These are phyloP conservation scores for Rhizopogon vulgaris DNA, from an alignment of 768 basidiomycete genomes.

Conservation along the genomic window DNA sequence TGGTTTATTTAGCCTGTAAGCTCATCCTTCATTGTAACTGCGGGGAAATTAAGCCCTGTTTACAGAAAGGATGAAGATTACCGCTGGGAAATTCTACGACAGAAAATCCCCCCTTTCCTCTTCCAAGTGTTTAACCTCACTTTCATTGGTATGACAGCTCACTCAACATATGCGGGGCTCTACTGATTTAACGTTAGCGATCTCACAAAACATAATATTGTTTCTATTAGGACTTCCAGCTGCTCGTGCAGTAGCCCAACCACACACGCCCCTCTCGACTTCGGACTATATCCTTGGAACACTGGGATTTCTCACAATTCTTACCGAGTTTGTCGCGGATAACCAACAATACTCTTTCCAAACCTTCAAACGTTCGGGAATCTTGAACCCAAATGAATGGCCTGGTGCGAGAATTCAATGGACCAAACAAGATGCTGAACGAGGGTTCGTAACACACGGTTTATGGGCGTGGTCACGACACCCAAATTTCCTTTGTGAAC, in stretches of 20 bases:
- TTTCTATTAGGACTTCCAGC: slow-evolving; percentile 62
- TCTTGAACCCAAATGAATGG: slow-evolving; percentile 45
- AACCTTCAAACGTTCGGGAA: slow-evolving; percentile 57
- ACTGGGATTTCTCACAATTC: slow-evolving; percentile 53
- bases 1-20: slow-evolving; percentile 71
- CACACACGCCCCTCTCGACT: slow-evolving; percentile 42
- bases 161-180: neutral
- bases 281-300: slow-evolving; percentile 61
- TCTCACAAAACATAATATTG: slow-evolving; percentile 77
- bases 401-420: slow-evolving; percentile 58
- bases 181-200: slow-evolving; percentile 34
- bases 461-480: slow-evolving; percentile 86
- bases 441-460: slow-evolving; percentile 83
- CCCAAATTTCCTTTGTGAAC: slow-evolving; percentile 91
- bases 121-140: slow-evolving; percentile 57
- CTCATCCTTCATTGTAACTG: neutral
- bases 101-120: slow-evolving; percentile 43
- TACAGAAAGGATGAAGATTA: slow-evolving; percentile 82
- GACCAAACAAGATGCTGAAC: slow-evolving; percentile 58
- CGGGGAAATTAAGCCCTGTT: neutral
- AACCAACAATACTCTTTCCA: slow-evolving; percentile 89
- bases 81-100: slow-evolving; percentile 78
- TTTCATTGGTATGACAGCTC: slow-evolving; percentile 54
- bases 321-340: slow-evolving; percentile 78
- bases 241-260: slow-evolving; percentile 47